Evolutionary conservation across 768 basidiomycete genomes (phyloP), one percentile per base, ranked within the genome.

Genomic region (Hericium erinaceus): DNA sequence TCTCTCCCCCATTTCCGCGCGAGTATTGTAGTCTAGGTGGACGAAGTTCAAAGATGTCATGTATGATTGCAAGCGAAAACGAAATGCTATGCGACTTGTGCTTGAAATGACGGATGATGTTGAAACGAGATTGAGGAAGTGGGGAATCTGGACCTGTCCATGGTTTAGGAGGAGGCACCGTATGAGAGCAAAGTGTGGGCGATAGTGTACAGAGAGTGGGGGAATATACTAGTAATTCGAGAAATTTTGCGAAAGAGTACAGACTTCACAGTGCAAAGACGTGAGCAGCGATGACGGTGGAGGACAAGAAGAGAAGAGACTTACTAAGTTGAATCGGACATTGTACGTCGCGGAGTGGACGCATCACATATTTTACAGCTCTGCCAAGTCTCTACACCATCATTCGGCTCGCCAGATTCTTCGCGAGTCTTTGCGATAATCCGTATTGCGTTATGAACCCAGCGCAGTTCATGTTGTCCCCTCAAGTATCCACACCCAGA

Each of bases 11-110:
- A 38, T 60, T 60, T 28, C 66, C 61, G 5, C 73, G 72, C 39
- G 70, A 67, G 37, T 87, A 78, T 66, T 87, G 85, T 55, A 87
- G 63, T 48, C 80, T 66, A 3, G 87, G 87, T 1, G 83, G 75
- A 3, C 75, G 73, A 7, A 87, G 65, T 61, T 89, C 84, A 61
- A 79, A 87, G 6, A 88, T 69, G 60, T 85, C 80, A 10, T 79
- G 75, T 9, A 81, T 68, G 1, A 68, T 59, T 0, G 77, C 74
- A 3, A 82, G 61, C 0, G 77, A 65, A 54, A 87, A 74, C 0
- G 79, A 73, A 2, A 87, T 68, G 2, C 58, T 61, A 37, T 64
- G 64, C 0, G 62, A 63, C 22, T 64, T 67, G 73, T 72, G 49
- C 68, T 62, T 70, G 65, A 73, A 86, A 66, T 74, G 69, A 7